These are phyloP conservation scores for Heliamphora exappendiculata DNA, from an alignment of 148 eudicot genomes.

Conservation along the genomic window DNA sequence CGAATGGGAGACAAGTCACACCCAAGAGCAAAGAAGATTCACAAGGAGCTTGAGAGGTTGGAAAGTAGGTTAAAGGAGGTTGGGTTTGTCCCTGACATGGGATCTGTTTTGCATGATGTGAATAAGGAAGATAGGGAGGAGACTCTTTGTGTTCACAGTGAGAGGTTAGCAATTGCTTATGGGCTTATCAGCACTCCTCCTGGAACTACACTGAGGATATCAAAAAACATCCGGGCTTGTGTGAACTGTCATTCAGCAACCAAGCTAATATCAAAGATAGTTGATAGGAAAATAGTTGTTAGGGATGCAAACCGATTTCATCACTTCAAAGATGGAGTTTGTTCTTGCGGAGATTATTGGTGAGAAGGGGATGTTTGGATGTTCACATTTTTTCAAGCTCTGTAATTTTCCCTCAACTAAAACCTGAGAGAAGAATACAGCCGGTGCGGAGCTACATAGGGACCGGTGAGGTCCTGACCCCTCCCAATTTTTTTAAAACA, in stretches of 20 bases:
- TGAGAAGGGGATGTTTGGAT: conserved; percentile 11
- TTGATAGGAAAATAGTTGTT: conserved; percentile 37
- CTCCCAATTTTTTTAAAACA: too few species aligned
- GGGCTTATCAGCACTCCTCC: conserved; percentile 45
- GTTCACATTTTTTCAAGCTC: background rate
- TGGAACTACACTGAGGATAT: conserved; percentile 38
- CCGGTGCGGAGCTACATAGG: too few species aligned
- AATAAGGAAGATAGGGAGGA: conserved; percentile 43
- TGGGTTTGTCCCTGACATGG: conserved; percentile 46
- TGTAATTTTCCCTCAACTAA: background rate
- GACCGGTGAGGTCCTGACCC: too few species aligned
- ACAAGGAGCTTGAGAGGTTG: conserved; percentile 31
- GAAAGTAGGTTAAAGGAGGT: conserved; percentile 46
- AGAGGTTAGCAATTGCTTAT: conserved; percentile 51
- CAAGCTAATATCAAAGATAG: conserved; percentile 41
- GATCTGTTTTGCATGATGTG: conserved; percentile 54
- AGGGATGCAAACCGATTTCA: conserved; percentile 54
- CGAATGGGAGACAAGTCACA: conserved; percentile 51
- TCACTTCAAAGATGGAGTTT: conserved; percentile 47
- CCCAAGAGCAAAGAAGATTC: conserved; percentile 46
- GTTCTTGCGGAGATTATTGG: conserved; percentile 53
- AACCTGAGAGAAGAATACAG: background rate
- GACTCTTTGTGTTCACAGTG: conserved; percentile 43
- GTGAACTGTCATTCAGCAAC: conserved; percentile 47
- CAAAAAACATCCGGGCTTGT: conserved; percentile 45